Evolutionary conservation across 768 basidiomycete genomes (phyloP), one percentile per base, ranked within the genome.

Genomic region (Calvatia gigantea): DNA sequence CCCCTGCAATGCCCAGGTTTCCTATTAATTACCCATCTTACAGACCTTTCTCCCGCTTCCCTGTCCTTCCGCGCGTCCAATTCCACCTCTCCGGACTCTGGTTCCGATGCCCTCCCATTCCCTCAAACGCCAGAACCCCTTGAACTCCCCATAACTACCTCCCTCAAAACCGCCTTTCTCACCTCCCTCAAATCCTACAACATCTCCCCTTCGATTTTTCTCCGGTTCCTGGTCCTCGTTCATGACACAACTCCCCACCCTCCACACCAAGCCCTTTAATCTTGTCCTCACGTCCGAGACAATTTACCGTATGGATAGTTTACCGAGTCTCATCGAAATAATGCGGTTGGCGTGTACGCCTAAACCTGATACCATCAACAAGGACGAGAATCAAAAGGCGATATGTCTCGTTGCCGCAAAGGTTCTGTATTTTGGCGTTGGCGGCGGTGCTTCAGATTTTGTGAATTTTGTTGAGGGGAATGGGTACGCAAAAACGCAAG

Each of bases 341-440:
- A 63, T 91, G 66, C 70, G 71, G 48, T 56, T 64, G 0, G 75
- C 79, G 11, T 75, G 74, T 53, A 38, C 58, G 25, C 54, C 56
- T 27, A 54, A 50, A 7, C 14, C 33, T 6, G 41, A 25, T 46
- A 53, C n/a, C 3, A 14, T 9, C 9, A 28, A 21, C 11, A 50
- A 19, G 21, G 45, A 21, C 29, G 47, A 9, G 23, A 39, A n/a
- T 27, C 47, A 12, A 42, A 57, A 27, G 35, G 53, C 33, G 19
- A 41, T 41, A 5, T 91, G 87, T 61, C 80, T 97, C 7, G 87
- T 97, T 2, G 94, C 94, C 2, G 91, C 90, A 1, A 98, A 98
- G 69, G 80, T 93, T 12, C 70, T 98, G 17, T 98, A 98, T 67
- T 98, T 98, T 67, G 96, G 96, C 6, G 93, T 98, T 3, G 95